Base-by-base conservation (phyloP, 768 basidiomycete species). In the Tulasnella sp. region DNA sequence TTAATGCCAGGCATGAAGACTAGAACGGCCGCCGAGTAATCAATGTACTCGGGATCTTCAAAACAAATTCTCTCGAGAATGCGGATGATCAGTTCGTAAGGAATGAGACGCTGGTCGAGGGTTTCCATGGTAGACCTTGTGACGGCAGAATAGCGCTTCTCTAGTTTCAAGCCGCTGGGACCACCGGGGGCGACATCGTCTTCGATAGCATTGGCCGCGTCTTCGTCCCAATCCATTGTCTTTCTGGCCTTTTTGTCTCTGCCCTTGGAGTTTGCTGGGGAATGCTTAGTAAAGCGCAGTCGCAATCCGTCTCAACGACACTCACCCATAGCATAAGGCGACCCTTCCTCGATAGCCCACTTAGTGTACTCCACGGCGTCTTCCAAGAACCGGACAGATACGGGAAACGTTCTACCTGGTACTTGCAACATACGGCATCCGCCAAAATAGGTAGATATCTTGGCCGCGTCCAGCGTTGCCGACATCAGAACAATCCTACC, bases 1-100 rank as follows among this genome's bases (percentile, higher is more conserved):
- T 92, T 94, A 80, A 99, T 87, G 58, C 97, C 97, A 34, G 97
- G 97, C 90, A 99, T 91, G 85, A 99, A 99, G 80, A 99, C 87
- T 52, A 99, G 87, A 71, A 95, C 88, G 2, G 97, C 97, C 3
- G 90, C 86, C 3, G 96, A 97, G 85, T 90, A 96, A 0, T 84
- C 78, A 21, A 81, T 76, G 76, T 91, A 88, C 2, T 84, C 81
- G 2, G 82, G 81, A 81, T 93, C 90, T 72, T 91, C 89, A 82
- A 94, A 92, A 84, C 96, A 98, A 10, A 98, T 88, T 71, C 87
- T 88, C 83, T 98, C 96, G 68, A 99, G 87, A 3, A 99, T 86
- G 24, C 89, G 88, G 80, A 97, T 82, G 83, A 99, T 94, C 14
- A 99, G 89, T 72, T 98, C 96, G 84, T 95, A 98, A 7, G 94